phyloP scores from a whole-genome alignment of 306 rosid genomes.

The Acacia melanoxylon region DNA sequence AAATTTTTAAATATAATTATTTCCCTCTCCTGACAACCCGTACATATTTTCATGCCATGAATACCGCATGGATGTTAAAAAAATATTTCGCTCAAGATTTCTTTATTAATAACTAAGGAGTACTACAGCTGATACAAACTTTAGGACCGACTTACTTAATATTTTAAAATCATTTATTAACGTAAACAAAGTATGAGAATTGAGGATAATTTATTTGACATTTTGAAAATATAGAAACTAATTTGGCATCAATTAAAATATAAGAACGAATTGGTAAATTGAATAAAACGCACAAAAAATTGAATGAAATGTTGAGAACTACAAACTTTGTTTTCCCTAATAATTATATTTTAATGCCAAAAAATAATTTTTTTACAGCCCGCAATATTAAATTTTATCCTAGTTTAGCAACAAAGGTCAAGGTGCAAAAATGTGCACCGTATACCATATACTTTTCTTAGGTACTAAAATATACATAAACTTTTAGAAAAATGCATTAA shows the following conservation, averaged over 20 bases:
- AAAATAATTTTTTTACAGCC: no score
- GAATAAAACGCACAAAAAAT: not conserved
- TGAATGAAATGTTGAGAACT: not conserved
- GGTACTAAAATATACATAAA: no score
- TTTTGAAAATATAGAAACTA: not conserved
- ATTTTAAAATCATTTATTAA: not conserved
- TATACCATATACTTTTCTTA: no score
- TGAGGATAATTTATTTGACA: not conserved
- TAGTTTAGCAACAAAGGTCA: not conserved
- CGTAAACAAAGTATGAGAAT: not conserved
- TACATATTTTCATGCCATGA: no score
- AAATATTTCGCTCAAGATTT: not conserved
- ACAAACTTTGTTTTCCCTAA: not conserved
- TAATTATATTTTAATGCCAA: not conserved
- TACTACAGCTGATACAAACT: not conserved
- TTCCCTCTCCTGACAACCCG: no score
- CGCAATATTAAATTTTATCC: not conserved
- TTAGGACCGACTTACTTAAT: not conserved
- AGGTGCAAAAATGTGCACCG: no score
- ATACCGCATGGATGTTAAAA: no score
- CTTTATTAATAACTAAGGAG: not conserved
- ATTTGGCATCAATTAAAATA: not conserved
- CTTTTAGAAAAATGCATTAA: no score
- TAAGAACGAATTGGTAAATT: not conserved
- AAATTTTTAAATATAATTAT: no score